These are phyloP conservation scores for Piper betle DNA, from an alignment of 164 flowering plant species.

Conservation along the genomic window DNA sequence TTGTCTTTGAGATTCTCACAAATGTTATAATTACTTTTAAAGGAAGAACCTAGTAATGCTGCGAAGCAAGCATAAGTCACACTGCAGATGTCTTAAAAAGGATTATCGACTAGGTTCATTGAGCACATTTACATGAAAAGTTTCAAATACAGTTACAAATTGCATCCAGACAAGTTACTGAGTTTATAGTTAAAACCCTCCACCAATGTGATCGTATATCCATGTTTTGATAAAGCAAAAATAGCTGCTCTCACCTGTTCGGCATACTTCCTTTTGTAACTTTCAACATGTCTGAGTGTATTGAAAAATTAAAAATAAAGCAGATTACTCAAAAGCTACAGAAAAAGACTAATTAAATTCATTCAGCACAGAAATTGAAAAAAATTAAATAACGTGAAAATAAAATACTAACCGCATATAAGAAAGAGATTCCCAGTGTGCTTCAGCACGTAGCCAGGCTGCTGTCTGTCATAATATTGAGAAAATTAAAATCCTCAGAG, in stretches of 20 bases:
- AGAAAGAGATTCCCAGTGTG: constrained; percentile 46
- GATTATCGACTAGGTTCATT: no score
- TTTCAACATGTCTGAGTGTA: constrained; percentile 41
- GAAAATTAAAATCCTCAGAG: background rate
- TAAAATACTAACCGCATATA: constrained; percentile 37
- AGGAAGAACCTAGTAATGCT: background rate
- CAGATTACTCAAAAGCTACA: background rate
- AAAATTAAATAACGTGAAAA: background rate
- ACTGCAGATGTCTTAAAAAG: no score
- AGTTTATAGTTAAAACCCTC: no score
- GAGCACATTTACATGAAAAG: no score
- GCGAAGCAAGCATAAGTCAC: background rate
- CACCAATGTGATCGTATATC: no score
- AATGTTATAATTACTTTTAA: no score
- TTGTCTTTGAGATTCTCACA: no score
- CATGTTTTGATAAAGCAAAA: background rate
- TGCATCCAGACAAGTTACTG: no score
- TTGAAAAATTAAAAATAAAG: background rate
- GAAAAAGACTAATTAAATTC: background rate
- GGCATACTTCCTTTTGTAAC: constrained; percentile 47
- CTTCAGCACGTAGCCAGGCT: constrained; percentile 68
- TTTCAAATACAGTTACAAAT: no score
- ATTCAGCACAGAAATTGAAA: background rate
- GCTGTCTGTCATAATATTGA: constrained; percentile 38
- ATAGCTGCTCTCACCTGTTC: constrained; percentile 22